Evolutionary conservation across 1,284 basidiomycete species (phyloP).

Genomic region (Naganishia cerealis): DNA sequence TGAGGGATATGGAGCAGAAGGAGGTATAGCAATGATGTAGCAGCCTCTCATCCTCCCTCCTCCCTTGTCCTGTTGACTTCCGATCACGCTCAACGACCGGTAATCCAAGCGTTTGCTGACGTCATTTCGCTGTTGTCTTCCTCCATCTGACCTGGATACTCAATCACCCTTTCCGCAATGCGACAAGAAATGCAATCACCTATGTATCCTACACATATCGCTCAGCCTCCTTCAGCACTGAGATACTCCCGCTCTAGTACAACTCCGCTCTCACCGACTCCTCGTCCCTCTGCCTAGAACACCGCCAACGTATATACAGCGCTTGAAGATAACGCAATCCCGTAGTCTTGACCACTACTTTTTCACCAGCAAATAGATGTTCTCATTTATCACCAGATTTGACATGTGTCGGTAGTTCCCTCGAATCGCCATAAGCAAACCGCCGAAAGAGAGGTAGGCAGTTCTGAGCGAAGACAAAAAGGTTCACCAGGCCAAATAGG

Average conservation of each 20-base stretch:
- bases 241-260: slow-evolving; percentile 3
- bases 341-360: slow-evolving; percentile 58
- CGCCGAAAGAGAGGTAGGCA: slow-evolving; percentile 92
- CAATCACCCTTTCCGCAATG: no score
- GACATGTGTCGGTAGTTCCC: slow-evolving; percentile 92
- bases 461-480: slow-evolving; percentile 61
- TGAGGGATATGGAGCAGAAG: neutral
- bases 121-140: slow-evolving; percentile 1
- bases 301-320: neutral
- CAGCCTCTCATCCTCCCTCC: neutral
- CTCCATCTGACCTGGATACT: no score
- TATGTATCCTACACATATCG: slow-evolving; percentile 1
- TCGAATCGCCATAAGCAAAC: slow-evolving; percentile 90
- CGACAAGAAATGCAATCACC: neutral
- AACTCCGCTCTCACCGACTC: neutral
- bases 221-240: slow-evolving; percentile 1
- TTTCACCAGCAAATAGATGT: slow-evolving; percentile 84
- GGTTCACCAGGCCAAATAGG: neutral
- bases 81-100: neutral
- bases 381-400: slow-evolving; percentile 85
- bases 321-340: neutral
- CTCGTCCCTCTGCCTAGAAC: no score
- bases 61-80: neutral
- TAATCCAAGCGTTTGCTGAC: neutral
- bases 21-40: neutral